phyloP scores from a whole-genome alignment of 371 early-diverging fungal species.

The Rhizomucor pusillus region DNA sequence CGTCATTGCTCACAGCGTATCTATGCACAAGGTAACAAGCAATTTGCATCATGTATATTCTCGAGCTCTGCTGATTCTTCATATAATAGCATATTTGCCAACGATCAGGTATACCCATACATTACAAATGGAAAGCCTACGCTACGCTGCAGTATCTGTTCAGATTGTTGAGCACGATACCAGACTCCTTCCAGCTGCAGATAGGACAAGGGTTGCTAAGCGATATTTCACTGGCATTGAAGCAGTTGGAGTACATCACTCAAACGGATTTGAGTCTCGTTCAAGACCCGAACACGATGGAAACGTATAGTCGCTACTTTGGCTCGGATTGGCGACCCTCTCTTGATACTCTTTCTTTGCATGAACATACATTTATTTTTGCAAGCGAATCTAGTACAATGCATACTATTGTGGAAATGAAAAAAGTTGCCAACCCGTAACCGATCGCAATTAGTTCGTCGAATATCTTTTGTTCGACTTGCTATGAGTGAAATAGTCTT shows the following conservation, averaged over 20 bases:
- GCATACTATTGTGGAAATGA: slow-evolving; percentile 19
- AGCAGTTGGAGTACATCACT: slow-evolving; percentile 12
- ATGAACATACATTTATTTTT: slow-evolving; percentile 12
- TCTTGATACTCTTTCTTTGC: slow-evolving; percentile 5
- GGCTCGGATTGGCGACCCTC: slow-evolving; percentile 21
- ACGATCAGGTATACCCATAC: slow-evolving; percentile 4
- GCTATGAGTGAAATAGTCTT: too few relatives aligned
- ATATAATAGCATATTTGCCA: slow-evolving; percentile 9
- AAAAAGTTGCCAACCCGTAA: not conserved
- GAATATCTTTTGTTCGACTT: too few relatives aligned
- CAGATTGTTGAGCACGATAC: slow-evolving; percentile 1
- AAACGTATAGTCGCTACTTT: slow-evolving; percentile 11
- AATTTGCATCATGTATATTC: too few relatives aligned
- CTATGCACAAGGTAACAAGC: slow-evolving; percentile 23
- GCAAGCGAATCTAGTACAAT: slow-evolving; percentile 23
- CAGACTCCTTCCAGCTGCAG: not conserved
- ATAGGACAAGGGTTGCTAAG: slow-evolving; percentile 3
- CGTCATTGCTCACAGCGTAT: slow-evolving; percentile 10
- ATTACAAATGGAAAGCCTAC: slow-evolving; percentile 24
- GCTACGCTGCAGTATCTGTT: slow-evolving; percentile 17
- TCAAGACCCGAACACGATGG: slow-evolving; percentile 5
- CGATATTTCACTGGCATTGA: slow-evolving; percentile 4
- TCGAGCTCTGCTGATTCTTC: not conserved
- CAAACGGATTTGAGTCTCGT: slow-evolving; percentile 13
- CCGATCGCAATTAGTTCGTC: too few relatives aligned